Conservation (phyloP, 768 basidiomycete species). For the Tricholoma furcatifolium region DNA sequence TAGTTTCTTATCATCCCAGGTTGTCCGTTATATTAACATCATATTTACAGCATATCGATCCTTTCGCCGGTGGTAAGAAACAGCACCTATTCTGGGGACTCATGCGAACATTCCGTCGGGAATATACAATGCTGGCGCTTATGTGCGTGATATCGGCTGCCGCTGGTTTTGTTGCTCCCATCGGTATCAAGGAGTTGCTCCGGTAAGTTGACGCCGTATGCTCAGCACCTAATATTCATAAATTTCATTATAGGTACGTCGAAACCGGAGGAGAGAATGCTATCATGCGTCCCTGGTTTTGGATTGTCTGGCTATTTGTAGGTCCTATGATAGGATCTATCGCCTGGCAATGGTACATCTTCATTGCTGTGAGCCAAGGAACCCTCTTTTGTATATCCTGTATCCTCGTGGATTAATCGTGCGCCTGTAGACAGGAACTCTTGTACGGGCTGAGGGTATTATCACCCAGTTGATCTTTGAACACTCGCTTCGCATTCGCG, state of each 20-base stretch:
- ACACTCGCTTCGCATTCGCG: conserved; percentile 57
- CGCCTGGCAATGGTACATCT: conserved; percentile 54
- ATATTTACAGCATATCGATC: conserved; percentile 34
- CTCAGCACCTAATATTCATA: neutral
- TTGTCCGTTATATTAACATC: neutral
- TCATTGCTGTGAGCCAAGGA: conserved; percentile 34
- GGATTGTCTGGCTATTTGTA: conserved; percentile 53
- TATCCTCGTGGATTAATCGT: neutral
- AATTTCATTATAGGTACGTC: conserved; percentile 45
- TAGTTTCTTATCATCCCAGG: conserved; percentile 5
- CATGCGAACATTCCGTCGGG: conserved; percentile 34
- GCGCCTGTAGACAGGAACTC: conserved; percentile 37
- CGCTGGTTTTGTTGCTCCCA: conserved; percentile 32
- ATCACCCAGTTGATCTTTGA: conserved; percentile 42
- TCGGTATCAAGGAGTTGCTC: conserved; percentile 42
- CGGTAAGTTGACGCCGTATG: conserved; percentile 22
- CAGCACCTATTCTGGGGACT: conserved; percentile 49
- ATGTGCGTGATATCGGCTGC: conserved; percentile 26
- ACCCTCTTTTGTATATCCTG: neutral
- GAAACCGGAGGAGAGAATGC: conserved; percentile 51
- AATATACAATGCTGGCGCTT: conserved; percentile 28
- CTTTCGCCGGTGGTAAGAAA: conserved; percentile 35
- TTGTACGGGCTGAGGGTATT: conserved; percentile 48
- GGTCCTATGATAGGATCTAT: conserved; percentile 45
- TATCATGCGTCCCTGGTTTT: conserved; percentile 63